These are phyloP conservation scores for Ceratocystis huliohia DNA, from an alignment of 2,329 filamentous ascomycete species.

Conservation along the genomic window DNA sequence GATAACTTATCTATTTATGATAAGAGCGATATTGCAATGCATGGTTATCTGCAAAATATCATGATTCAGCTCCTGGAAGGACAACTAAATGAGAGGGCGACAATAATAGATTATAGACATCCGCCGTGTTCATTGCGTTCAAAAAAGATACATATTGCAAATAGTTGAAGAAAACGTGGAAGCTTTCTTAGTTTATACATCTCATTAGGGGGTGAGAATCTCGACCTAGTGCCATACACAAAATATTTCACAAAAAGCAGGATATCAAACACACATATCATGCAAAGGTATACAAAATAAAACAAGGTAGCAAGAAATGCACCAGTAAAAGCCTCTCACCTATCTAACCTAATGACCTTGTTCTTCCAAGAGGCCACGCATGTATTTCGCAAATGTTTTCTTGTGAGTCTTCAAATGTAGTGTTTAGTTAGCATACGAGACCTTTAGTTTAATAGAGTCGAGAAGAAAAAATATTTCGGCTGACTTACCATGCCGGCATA, in stretches of 20 bases:
- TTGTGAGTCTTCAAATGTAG: slow-evolving; percentile 58
- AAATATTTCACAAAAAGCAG: neutral
- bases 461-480: neutral
- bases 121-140: too few relatives aligned
- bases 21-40: neutral
- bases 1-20: neutral
- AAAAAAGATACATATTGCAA: too few relatives aligned
- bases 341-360: slow-evolving; percentile 22
- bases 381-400: slow-evolving; percentile 91
- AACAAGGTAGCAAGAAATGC: neutral
- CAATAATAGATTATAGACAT: neutral
- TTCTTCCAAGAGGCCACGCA: slow-evolving; percentile 64
- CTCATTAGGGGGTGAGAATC: too few relatives aligned
- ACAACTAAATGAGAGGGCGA: neutral
- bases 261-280: slow-evolving; percentile 8
- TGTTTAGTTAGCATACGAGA: neutral
- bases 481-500: slow-evolving; percentile 73
- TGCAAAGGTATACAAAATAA: slow-evolving; percentile 1
- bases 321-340: neutral
- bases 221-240: neutral
- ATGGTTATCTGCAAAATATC: neutral
- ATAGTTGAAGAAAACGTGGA: too few relatives aligned
- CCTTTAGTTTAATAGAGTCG: neutral
- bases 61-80: neutral
- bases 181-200: too few relatives aligned